Conservation (phyloP, 2,329 filamentous ascomycete genomes). For the Aspergillus caelatus region DNA sequence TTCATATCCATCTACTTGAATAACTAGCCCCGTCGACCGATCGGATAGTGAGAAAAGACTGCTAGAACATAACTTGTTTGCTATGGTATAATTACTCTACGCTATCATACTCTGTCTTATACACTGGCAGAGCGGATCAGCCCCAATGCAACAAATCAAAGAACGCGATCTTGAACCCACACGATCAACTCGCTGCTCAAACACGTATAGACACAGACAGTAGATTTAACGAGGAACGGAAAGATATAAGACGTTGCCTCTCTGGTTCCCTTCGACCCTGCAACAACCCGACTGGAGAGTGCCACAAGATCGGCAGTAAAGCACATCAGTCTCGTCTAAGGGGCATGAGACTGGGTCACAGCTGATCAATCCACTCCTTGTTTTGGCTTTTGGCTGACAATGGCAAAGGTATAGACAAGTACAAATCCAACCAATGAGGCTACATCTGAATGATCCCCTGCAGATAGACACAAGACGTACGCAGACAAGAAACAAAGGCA, state of each 20-base stretch:
- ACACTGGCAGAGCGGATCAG: neutral
- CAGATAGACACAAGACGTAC: constrained; percentile 1
- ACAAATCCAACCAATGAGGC: constrained; percentile 5
- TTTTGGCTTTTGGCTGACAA: neutral
- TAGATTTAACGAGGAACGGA: constrained; percentile 4
- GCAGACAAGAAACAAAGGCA: constrained; percentile 1
- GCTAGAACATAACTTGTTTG: neutral
- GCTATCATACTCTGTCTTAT: neutral
- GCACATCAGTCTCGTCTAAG: neutral
- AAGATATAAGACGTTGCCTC: neutral
- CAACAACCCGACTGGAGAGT: neutral
- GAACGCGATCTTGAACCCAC: constrained; percentile 4
- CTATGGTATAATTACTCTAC: constrained; percentile 7
- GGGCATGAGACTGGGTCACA: neutral
- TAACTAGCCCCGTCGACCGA: neutral
- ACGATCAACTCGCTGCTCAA: neutral
- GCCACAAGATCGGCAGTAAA: neutral
- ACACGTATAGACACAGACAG: neutral
- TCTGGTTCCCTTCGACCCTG: neutral
- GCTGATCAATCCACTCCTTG: neutral
- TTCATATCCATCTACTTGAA: neutral
- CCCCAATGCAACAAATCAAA: neutral
- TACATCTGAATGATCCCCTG: constrained; percentile 1
- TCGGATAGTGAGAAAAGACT: neutral
- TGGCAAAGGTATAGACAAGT: neutral